Evolutionary conservation across 345 rosid species (phyloP), one percentile per base, ranked within the genome.

Genomic region (Melastoma malabathricum): DNA sequence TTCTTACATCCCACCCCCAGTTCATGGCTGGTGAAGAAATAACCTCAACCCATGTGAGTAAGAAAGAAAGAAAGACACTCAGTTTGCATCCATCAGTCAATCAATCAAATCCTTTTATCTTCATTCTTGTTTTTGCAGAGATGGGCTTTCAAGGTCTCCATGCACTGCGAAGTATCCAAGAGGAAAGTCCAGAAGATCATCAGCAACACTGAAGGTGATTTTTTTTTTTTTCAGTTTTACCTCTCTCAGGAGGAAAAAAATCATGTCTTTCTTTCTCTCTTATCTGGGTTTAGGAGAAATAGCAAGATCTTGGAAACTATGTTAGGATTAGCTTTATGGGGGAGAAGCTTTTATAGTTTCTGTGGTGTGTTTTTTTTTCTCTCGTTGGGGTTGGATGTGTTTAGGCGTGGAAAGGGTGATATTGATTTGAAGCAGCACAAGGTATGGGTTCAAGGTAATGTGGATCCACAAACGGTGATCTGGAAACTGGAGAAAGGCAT

Each of bases 391-490:
- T 48, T 60, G 38, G 12, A 22, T 23, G 15, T 17, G 3, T 16
- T 25, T 64, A 74, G 79, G 75, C 13, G 73, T 74, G 54, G 14
- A 51, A 44, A 18, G 15, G 1, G 29, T 29, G 66, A 70, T 3
- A 39, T 70, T 54, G 79, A 74, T 60, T 44, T 67, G 19, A 59
- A 51, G 60, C 71, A 64, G 48, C 75, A 67, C 23, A 74, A 68
- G 52, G 73, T 50, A 18, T 67, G 66, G 0, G 70, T 61, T 5
- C 38, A 20, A 3, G 78, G 72, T 19, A 17, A 58, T 57, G 52
- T 67, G n/a, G 70, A 66, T 6, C 50, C 65, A 27, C 68, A 64
- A 8, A 58, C 70, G 13, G 46, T 74, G 57, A 66, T 74, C 57
- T 52, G 52, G 55, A 61, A 34, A 46, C 63, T 65, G 34, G 23